Base-by-base conservation (phyloP, 1,139 yeast species). In the Hemisphaericaspora xylofermentans region DNA sequence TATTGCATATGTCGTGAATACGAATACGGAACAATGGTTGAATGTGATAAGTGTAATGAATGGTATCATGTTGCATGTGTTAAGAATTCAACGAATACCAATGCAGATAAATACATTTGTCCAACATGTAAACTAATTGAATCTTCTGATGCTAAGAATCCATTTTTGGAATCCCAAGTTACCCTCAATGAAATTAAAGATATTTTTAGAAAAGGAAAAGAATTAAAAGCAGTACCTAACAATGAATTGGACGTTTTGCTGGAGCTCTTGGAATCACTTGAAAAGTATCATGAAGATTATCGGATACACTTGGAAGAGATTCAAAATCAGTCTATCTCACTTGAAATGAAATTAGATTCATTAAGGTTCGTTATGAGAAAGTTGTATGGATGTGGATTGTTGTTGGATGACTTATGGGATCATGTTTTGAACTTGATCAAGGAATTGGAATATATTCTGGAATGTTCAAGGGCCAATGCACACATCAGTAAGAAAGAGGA, bases 31-130 rank as follows among this genome's bases (percentile, higher is more conserved):
- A 68, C 76, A 0, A 86, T 88, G 95, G 77, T 86, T 37, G 88
- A 82, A 51, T 88, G 96, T 63, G 94, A 84, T 47, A 60, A 60
- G 22, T 88, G 96, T 59, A 74, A 78, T 39, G 95, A 87, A 55
- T 85, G 94, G 94, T 88, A 80, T 57, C 95, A 88, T 57, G 76
- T 77, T 39, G 68, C 66, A 27, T 88, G 96, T 61, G 68, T 88
- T 32, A 74, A 74, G 64, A 43, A 43, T 2, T 52, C 53, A 4
- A 53, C 54, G 17, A 57, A 53, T 22, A 47, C 49, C 3, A 66
- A 69, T 21, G 76, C 68, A 16, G 74, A 68, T 8, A 80, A 50
- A 18, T 73, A 80, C 55, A 59, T 71, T 2, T 88, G 96, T 64
- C 87, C 93, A 0, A 60, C 84, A 8, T 88, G 96, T 63, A 70